Base-by-base conservation (phyloP, 2,329 filamentous ascomycete genomes). In the Sarocladium strictum region DNA sequence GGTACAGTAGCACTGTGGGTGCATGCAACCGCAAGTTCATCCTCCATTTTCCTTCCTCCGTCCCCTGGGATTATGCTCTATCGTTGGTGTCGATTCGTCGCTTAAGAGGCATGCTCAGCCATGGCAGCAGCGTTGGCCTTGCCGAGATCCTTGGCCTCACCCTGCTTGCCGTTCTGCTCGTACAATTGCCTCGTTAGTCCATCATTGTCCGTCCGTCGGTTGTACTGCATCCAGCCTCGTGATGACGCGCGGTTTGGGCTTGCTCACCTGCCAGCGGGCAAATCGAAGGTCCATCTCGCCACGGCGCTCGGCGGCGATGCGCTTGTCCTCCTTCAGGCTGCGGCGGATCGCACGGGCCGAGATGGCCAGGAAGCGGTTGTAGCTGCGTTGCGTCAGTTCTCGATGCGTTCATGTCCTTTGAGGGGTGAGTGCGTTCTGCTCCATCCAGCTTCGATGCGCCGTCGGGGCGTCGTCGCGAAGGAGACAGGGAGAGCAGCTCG, bases 321-420 rank as follows among this genome's bases (percentile, higher is more conserved):
- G 85, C 80, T 91, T 87, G 56, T 94, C 90, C 70, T 99, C 94
- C 83, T 97, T 97, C 74, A 99, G 82, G 73, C 91, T 96, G 73
- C 90, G 89, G 79, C 95, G 94, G 73, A 99, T 89, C 70, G 90
- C 89, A 76, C 92, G 91, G 76, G 92, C 85, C 69, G 94, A 91
- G 77, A 99, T 84, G 70, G 92, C 86, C 72, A 99, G 86, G 86
- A 97, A 97, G 80, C 92, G 94, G 87, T 99, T 99, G 90, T 99
- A 99, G 79, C 94, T 99, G 45, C 23, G 12, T 27, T 17, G 54
- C 26, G 33, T 51, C 15, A 38, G 33, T 45, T 50, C 35, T 21
- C 14, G 7, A 11, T 43, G 14, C 17, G 9, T 43, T 4, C 12
- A n/a, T 21, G 27, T 23, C 7, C 9, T 17, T 51, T 27, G 47